Base-by-base conservation (phyloP, 2,329 filamentous ascomycete genomes). In the Fusarium mexicanum region DNA sequence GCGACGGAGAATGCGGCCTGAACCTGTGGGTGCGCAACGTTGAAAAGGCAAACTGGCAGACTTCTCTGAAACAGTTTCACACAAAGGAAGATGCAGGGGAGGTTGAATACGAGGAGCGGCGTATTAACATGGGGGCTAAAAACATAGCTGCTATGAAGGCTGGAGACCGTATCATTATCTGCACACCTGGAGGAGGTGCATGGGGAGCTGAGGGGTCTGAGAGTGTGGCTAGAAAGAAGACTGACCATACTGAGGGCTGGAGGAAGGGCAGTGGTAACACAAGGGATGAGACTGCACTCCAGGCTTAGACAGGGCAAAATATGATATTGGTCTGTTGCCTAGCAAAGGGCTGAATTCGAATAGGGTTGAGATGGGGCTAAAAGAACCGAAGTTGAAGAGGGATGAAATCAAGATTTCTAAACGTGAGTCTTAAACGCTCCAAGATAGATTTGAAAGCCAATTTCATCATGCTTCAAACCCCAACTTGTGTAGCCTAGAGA, bases 21-120 rank as follows among this genome's bases (percentile, higher is more conserved):
- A 98, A 98, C 76, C 85, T 97, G 51, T 98, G 96, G 96, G 91
- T 97, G 38, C 87, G 94, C 13, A 92, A 89, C 69, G 91, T 96
- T 61, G 85, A 87, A 74, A 90, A 90, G 81, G 84, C 84, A 3
- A 86, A 86, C 76, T 86, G 86, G 80, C 86, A 87, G 81, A 81
- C 82, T 67, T 84, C 84, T 24, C 79, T 85, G 61, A 82, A 81
- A 73, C 76, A 81, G 65, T 78, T 87, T 43, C 82, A 84, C 41
- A 79, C 78, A 35, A 78, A 76, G 8, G 77, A 80, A 20, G 79
- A 79, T 3, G 76, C 79, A 0, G 80, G 78, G 0, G 82, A 83
- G 17, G 78, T 79, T 12, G 86, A 88, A 71, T 87, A 87, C 77
- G 85, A 91, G 80, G 87, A 91, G 80, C 84, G 91, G 44, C 85